phyloP scores from a whole-genome alignment of 495 filamentous ascomycete species.

The Chaetomium fimeti region DNA sequence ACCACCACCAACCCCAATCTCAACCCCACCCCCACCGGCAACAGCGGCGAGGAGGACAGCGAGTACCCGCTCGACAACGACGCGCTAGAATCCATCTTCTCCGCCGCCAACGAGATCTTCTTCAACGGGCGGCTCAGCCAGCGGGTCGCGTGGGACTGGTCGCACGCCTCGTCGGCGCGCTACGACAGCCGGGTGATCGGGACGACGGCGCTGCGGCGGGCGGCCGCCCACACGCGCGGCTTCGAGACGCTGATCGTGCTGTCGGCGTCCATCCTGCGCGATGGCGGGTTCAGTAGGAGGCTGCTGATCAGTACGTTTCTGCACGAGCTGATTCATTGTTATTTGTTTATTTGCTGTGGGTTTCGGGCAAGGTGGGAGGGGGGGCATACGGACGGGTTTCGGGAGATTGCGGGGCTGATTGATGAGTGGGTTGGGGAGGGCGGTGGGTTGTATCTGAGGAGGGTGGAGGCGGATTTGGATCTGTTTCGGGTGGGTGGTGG shows the following conservation, averaged over 20 bases:
- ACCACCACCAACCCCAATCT: background rate
- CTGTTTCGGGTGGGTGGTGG: constrained; percentile 35
- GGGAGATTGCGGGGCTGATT: constrained; percentile 50
- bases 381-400: constrained; percentile 55
- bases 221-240: constrained; percentile 37
- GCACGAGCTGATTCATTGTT: constrained; percentile 59
- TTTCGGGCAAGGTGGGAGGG: constrained; percentile 49
- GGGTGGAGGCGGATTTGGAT: constrained; percentile 55
- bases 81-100: constrained; percentile 51
- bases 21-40: background rate
- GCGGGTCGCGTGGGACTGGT: constrained; percentile 56
- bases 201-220: constrained; percentile 51
- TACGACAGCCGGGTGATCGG: constrained; percentile 51
- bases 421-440: constrained; percentile 53
- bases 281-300: constrained; percentile 47
- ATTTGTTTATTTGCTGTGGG: constrained; percentile 56
- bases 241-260: constrained; percentile 58
- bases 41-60: too few relatives aligned
- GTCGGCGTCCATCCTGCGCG: constrained; percentile 49
- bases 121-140: constrained; percentile 50
- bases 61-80: constrained; percentile 50
- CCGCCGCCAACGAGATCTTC: constrained; percentile 54
- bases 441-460: constrained; percentile 47
- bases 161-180: constrained; percentile 32
- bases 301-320: constrained; percentile 58